Base-by-base conservation (phyloP, 768 basidiomycete genomes). In the Phaeotremella skinneri region DNA sequence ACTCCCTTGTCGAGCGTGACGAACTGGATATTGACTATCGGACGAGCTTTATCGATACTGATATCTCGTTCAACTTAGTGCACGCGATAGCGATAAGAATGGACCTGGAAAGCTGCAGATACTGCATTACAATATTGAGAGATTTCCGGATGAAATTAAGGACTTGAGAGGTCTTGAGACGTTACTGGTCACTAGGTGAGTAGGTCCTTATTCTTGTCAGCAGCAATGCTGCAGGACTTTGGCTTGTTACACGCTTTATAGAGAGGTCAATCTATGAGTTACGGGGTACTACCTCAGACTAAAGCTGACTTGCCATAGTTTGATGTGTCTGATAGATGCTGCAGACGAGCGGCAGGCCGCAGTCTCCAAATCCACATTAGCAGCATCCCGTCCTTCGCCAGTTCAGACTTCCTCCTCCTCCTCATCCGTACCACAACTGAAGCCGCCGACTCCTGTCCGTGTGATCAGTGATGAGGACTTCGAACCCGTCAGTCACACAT, bases 91-190 rank as follows among this genome's bases (percentile, higher is more conserved):
- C 1, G 67, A 64, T 27, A 72, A 68, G 48, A 68, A 61, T 29
- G 64, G 58, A 17, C 74, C 74, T 25, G 74, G 61, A 4, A 47
- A 69, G 2, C 47, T 77, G 20, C 74, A 77, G 66, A 66, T 77
- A 5, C 45, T 75, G 41, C 72, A 77, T 47, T 75, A 75, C 58
- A 75, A 75, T 39, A 64, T 77, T 43, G 73, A 75, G 3, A 52
- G 76, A 43, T 77, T 77, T 45, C 66, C 69, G 2, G 41, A 63
- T 32, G 74, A 75, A 41, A 74, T 77, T 52, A 63, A 65, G 50
- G 76, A 77, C 63, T 26, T 67, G 6, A 61, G 74, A 26, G 76
- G 75, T 39, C 49, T 73, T 30, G 67, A 71, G 55, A 66, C 63
- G 25, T 50, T 68, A 16, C 53, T 74, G 3, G 66, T 68, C 7